Evolutionary conservation across 2,329 filamentous ascomycete genomes (phyloP).

Genomic region (Sclerotinia minor): DNA sequence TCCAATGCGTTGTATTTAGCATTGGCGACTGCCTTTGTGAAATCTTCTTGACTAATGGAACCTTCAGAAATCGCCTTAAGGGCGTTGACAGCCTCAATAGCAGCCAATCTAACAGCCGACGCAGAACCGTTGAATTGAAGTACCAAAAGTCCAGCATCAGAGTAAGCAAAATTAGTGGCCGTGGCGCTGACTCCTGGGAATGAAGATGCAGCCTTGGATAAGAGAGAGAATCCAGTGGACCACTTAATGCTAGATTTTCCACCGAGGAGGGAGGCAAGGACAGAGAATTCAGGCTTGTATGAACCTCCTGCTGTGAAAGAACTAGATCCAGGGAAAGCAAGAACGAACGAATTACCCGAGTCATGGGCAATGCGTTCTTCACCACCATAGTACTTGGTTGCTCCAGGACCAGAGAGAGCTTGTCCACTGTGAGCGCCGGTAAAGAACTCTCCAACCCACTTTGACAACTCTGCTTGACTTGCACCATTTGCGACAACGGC

Average conservation of each 20-base stretch:
- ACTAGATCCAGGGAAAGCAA: constrained; percentile 91
- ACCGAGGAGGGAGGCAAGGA: constrained; percentile 85
- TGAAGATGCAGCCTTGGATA: constrained; percentile 73
- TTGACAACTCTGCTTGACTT: constrained; percentile 70
- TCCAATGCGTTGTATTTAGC: constrained; percentile 93
- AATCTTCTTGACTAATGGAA: constrained; percentile 75
- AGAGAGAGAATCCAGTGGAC: constrained; percentile 87
- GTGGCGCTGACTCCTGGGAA: constrained; percentile 66
- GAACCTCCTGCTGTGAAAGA: constrained; percentile 64
- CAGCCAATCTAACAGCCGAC: constrained; percentile 68
- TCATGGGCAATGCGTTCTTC: constrained; percentile 84
- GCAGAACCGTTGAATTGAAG: constrained; percentile 79
- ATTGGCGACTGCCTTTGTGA: constrained; percentile 87
- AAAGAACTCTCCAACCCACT: constrained; percentile 96
- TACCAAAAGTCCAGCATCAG: constrained; percentile 87
- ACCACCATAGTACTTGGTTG: constrained; percentile 89
- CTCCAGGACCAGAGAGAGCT: constrained; percentile 56
- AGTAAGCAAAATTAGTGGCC: constrained; percentile 82
- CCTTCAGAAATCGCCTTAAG: constrained; percentile 80
- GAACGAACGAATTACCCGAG: constrained; percentile 77
- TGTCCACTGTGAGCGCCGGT: constrained; percentile 61
- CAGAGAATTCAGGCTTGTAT: constrained; percentile 86
- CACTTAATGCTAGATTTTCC: constrained; percentile 93
- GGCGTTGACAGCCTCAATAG: constrained; percentile 74
- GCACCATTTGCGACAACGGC: constrained; percentile 89